Evolutionary conservation across 1,284 basidiomycete species (phyloP).

Genomic region (Tausonia pullulans): DNA sequence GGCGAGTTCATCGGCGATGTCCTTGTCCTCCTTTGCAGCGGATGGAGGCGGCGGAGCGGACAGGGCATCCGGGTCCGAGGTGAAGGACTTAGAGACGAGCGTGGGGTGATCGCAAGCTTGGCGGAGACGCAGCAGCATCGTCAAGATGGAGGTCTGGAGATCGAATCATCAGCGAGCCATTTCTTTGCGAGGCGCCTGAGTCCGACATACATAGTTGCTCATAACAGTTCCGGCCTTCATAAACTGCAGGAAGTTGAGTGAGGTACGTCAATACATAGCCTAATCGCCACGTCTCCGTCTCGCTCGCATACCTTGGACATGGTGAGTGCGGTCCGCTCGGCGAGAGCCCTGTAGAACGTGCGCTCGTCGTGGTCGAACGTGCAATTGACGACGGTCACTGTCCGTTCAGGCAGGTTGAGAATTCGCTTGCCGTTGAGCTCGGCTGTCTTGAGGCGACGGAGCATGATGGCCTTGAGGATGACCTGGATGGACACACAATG

Average conservation of each 20-base stretch:
- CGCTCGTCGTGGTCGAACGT: constrained; percentile 60
- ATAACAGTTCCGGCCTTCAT: constrained; percentile 45
- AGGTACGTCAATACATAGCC: background rate
- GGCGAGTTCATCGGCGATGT: constrained; percentile 65
- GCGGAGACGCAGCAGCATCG: constrained; percentile 70
- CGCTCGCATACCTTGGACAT: constrained; percentile 47
- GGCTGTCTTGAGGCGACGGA: constrained; percentile 77
- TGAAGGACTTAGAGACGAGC: constrained; percentile 63
- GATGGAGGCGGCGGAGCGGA: constrained; percentile 37
- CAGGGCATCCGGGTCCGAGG: constrained; percentile 57
- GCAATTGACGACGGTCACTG: constrained; percentile 61
- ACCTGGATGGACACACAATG: constrained; percentile 38
- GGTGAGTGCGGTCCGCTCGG: constrained; percentile 57
- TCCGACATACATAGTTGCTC: constrained; percentile 45
- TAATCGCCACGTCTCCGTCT: background rate
- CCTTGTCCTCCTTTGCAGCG: constrained; percentile 34
- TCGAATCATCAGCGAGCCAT: background rate
- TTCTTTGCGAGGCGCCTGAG: too few relatives aligned
- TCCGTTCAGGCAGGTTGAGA: constrained; percentile 68
- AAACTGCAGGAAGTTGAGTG: constrained; percentile 31
- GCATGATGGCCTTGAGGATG: constrained; percentile 77
- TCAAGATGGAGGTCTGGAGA: constrained; percentile 57
- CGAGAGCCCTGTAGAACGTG: constrained; percentile 68
- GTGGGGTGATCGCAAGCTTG: constrained; percentile 88
- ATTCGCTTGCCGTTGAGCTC: constrained; percentile 72